phyloP scores from a whole-genome alignment of 208 protist genomes.

The Borovskyia barvae region DNA sequence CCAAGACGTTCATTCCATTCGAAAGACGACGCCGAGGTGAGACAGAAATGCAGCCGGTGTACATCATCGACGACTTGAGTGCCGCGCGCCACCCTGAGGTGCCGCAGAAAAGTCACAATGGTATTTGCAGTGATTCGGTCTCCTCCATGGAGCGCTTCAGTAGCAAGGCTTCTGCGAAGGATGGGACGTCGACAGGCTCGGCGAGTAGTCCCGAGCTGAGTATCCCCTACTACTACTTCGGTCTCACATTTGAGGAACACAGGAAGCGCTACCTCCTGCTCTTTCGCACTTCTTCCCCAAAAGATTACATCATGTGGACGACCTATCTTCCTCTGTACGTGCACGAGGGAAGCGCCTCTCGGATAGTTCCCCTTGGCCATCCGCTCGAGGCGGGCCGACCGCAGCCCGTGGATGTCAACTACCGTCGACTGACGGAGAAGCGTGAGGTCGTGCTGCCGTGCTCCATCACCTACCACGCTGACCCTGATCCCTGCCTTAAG shows the following conservation, averaged over 20 bases:
- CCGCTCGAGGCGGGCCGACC: constrained; percentile 29
- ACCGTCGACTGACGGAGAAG: constrained; percentile 26
- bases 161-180: background rate
- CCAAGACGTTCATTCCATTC: constrained; percentile 49
- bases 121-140: constrained; percentile 29
- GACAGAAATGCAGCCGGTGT: constrained; percentile 42
- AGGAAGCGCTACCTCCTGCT: constrained; percentile 47
- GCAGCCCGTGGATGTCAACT: constrained; percentile 24
- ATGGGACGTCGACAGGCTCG: too few relatives aligned
- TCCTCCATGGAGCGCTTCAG: constrained; percentile 3
- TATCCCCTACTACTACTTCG: constrained; percentile 55
- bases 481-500: constrained; percentile 24
- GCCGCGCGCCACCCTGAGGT: constrained; percentile 41
- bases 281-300: constrained; percentile 32
- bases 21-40: constrained; percentile 9
- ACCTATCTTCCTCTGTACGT: constrained; percentile 43
- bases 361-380: constrained; percentile 46
- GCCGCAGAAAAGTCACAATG: constrained; percentile 19
- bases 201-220: too few relatives aligned
- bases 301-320: constrained; percentile 48
- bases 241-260: constrained; percentile 46
- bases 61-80: constrained; percentile 44
- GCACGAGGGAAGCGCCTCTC: constrained; percentile 36
- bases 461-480: constrained; percentile 16
- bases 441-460: constrained; percentile 23